Percentiles rank a stretch among this genome's conserved stretches.
phyloP scores from a whole-genome alignment of 306 rosid species.

The Chamaecrista fasciculata region DNA sequence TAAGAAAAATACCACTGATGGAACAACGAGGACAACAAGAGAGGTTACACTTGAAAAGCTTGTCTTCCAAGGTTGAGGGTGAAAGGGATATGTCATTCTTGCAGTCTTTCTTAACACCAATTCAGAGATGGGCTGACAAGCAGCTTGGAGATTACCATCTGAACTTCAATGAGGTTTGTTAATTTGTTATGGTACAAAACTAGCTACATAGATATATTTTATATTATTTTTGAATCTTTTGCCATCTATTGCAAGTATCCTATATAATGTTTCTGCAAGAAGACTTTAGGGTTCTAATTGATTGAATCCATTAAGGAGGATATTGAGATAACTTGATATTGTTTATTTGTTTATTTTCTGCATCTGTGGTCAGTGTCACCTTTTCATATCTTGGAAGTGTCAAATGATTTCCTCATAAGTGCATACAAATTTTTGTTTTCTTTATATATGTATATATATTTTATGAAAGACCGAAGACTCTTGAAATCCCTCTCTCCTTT shows the following conservation, averaged over 20 bases:
- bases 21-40: conserved; percentile 96
- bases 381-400: conserved; percentile 3
- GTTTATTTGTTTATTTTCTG: not conserved
- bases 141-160: conserved; percentile 93
- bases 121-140: conserved; percentile 84
- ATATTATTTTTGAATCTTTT: conserved; percentile 15
- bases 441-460: not conserved
- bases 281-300: conserved; percentile 2
- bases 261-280: not conserved
- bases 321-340: not conserved
- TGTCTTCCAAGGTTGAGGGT: conserved; percentile 70
- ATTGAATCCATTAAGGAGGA: not conserved
- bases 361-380: conserved; percentile 10
- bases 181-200: conserved; percentile 25
- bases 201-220: conserved; percentile 23
- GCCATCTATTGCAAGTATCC: not conserved
- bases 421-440: conserved; percentile 1
- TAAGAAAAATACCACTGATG: conserved; percentile 89
- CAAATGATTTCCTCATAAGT: conserved; percentile 18
- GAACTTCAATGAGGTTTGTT: conserved; percentile 82
- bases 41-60: conserved; percentile 78
- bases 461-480: conserved; percentile 2
- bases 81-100: conserved; percentile 69
- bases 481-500: conserved; percentile 1
- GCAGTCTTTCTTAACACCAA: conserved; percentile 78